phyloP scores from a whole-genome alignment of 345 rosid species.

The Populus ilicifolia region DNA sequence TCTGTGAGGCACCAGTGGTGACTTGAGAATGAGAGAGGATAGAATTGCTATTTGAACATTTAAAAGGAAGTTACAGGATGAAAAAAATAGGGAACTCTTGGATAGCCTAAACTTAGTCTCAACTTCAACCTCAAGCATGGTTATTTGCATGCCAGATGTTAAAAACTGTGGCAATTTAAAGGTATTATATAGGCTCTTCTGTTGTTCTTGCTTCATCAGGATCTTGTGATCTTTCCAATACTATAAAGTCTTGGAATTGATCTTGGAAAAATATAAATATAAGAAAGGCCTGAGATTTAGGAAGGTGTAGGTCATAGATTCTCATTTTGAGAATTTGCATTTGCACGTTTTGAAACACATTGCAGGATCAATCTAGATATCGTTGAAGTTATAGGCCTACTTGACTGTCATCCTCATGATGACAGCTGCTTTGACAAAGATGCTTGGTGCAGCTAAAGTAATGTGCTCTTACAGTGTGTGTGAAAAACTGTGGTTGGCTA shows the following conservation, averaged over 20 bases:
- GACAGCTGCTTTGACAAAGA: too few species aligned
- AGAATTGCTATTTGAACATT: not conserved
- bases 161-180: not conserved
- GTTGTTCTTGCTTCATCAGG: not conserved
- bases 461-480: too few species aligned
- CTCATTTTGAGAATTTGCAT: too few species aligned
- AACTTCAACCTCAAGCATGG: not conserved
- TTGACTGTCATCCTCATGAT: too few species aligned
- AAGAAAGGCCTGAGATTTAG: not conserved
- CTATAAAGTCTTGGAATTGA: not conserved
- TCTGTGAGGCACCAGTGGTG: too few species aligned
- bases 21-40: too few species aligned
- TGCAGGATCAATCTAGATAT: too few species aligned
- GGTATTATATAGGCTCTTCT: not conserved
- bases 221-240: not conserved
- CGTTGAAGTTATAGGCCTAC: too few species aligned
- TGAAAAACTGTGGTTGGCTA: not conserved
- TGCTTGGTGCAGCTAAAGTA: too few species aligned
- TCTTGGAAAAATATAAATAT: too few species aligned
- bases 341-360: too few species aligned
- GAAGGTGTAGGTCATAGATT: too few species aligned
- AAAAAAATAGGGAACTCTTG: not conserved
- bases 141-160: not conserved
- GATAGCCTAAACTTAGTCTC: not conserved
- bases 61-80: not conserved